Evolutionary conservation across 768 basidiomycete genomes (phyloP).

Genomic region (Xerocomus spinulosus): DNA sequence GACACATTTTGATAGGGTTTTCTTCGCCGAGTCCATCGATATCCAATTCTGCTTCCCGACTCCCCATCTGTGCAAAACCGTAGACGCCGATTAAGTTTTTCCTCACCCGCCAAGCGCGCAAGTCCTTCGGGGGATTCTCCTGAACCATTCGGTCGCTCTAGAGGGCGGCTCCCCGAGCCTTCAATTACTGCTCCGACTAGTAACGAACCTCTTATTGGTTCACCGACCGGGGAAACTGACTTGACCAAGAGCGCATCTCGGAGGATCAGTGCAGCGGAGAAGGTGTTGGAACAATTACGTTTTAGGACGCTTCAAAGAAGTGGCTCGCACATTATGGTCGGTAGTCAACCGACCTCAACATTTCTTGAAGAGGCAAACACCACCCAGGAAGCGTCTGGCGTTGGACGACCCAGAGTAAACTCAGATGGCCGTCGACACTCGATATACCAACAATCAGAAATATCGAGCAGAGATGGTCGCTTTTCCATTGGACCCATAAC

Average conservation of each 20-base stretch:
- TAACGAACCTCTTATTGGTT: conserved; percentile 19
- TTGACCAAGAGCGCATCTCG: conserved; percentile 33
- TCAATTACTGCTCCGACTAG: conserved; percentile 15
- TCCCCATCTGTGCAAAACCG: conserved; percentile 19
- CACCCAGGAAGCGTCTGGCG: conserved; percentile 16
- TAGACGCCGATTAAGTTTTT: conserved; percentile 30
- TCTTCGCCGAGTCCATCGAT: conserved; percentile 88
- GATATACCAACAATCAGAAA: conserved; percentile 20
- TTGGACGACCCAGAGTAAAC: conserved; percentile 25
- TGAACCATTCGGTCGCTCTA: conserved; percentile 14
- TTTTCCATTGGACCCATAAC: conserved; percentile 22
- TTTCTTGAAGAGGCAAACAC: conserved; percentile 16
- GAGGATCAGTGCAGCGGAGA: conserved; percentile 63
- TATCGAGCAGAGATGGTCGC: conserved; percentile 18
- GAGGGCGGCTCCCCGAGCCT: conserved; percentile 23
- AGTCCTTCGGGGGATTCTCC: conserved; percentile 5
- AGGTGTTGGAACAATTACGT: conserved; percentile 60
- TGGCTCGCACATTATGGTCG: conserved; percentile 17
- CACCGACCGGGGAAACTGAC: conserved; percentile 34
- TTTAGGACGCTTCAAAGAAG: conserved; percentile 51
- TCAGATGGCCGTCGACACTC: conserved; percentile 29
- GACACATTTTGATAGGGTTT: conserved; percentile 59
- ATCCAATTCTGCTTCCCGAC: conserved; percentile 67
- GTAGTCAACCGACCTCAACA: conserved; percentile 13
- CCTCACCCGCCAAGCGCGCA: conserved; percentile 15